Evolutionary conservation across 805 yeast species (phyloP).

Genomic region (Pichia exigua): DNA sequence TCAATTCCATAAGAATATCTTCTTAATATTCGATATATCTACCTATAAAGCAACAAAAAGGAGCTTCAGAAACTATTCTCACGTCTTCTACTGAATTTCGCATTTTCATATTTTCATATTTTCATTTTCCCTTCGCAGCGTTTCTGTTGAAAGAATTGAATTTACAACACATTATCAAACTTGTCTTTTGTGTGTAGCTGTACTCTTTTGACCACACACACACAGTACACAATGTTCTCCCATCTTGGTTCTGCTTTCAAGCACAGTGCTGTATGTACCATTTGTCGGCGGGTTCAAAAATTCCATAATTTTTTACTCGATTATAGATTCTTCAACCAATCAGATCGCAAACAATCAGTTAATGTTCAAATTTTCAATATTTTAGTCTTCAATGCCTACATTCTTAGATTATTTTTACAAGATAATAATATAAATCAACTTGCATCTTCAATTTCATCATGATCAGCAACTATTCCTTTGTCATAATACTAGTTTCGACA

Average conservation of each 20-base stretch:
- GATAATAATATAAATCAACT: too few species aligned
- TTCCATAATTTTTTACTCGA: neutral
- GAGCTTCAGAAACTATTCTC: neutral
- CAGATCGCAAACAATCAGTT: neutral
- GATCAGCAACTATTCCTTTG: too few species aligned
- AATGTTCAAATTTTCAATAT: too few species aligned
- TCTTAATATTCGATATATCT: too few species aligned
- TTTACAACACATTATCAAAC: neutral
- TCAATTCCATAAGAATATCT: neutral
- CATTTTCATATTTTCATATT: neutral
- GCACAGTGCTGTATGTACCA: conserved; percentile 30
- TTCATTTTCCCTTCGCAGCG: neutral
- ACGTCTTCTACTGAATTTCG: neutral
- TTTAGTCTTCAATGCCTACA: neutral
- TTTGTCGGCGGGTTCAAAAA: neutral
- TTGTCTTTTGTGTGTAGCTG: neutral
- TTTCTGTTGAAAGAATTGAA: neutral
- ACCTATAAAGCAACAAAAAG: neutral
- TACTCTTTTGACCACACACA: conserved; percentile 3
- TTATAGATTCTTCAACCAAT: too few species aligned
- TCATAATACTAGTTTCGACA: too few species aligned
- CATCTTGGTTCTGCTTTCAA: conserved; percentile 30
- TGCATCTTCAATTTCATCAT: too few species aligned
- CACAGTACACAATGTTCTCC: conserved; percentile 25
- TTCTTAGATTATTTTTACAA: neutral